Conservation (phyloP, 352 stramenopile species). For the Pythium scleroteichum region DNA sequence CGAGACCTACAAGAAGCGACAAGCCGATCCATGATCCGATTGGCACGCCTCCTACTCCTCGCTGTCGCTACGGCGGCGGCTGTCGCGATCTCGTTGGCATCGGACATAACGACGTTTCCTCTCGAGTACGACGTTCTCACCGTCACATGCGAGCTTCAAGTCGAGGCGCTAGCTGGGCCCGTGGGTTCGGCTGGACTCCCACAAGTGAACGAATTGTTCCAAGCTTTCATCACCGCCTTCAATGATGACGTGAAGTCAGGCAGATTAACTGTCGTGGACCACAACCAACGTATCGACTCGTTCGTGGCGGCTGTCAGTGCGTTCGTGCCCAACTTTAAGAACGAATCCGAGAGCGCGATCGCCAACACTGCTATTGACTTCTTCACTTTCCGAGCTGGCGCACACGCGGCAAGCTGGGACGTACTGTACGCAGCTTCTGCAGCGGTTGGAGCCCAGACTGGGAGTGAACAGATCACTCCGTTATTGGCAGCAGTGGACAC, state of each 20-base stretch:
- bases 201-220: background rate
- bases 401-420: slow-evolving; percentile 13
- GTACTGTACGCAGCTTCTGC: slow-evolving; percentile 3
- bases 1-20: too few relatives aligned
- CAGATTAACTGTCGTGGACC: slow-evolving; percentile 1
- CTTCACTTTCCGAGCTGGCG: slow-evolving; percentile 8
- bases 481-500: background rate
- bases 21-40: background rate
- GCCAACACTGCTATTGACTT: slow-evolving; percentile 2
- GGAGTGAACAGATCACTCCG: background rate
- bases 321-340: slow-evolving; percentile 2
- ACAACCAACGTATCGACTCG: slow-evolving; percentile 3
- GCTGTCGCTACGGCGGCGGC: background rate
- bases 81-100: background rate
- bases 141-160: slow-evolving; percentile 17
- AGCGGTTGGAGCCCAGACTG: background rate
- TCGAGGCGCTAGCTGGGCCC: slow-evolving; percentile 6
- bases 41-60: background rate
- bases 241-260: background rate
- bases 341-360: background rate
- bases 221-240: background rate
- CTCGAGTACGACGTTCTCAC: slow-evolving; percentile 8
- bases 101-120: slow-evolving; percentile 5
- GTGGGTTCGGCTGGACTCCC: background rate
- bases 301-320: background rate